phyloP scores from a whole-genome alignment of 2,329 filamentous ascomycete genomes.

The Dactylellina parvicollis region DNA sequence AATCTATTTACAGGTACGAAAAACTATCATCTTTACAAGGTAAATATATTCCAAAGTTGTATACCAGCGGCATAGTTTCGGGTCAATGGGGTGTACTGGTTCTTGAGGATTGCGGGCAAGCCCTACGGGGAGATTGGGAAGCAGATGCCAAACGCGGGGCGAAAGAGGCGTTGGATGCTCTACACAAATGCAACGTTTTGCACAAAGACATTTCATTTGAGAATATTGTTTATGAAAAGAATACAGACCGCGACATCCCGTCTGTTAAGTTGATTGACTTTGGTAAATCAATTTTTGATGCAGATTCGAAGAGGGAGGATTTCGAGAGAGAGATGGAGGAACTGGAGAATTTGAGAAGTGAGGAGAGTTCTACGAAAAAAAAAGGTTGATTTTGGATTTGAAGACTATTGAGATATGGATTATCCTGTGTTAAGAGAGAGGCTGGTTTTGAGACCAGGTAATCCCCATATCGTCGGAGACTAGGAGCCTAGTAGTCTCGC shows the following conservation, averaged over 20 bases:
- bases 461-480: too few species aligned
- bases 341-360: neutral
- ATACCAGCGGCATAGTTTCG: neutral
- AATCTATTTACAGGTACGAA: neutral
- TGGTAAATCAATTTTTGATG: neutral
- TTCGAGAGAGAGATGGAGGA: neutral
- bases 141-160: neutral
- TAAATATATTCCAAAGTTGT: neutral
- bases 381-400: too few species aligned
- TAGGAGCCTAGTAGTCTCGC: too few species aligned
- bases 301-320: neutral
- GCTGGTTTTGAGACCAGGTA: too few species aligned
- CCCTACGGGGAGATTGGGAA: neutral
- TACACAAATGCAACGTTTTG: neutral
- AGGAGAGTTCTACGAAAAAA: neutral
- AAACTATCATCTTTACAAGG: neutral
- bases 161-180: neutral
- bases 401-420: too few species aligned
- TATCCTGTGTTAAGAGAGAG: too few species aligned
- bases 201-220: neutral
- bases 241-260: neutral
- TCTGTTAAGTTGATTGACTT: neutral
- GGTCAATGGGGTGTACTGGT: neutral
- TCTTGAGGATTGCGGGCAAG: neutral
- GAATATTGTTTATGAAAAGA: neutral